Evolutionary conservation across 2,329 filamentous ascomycete species (phyloP), one percentile per base, ranked within the genome.

Genomic region (Didymella pinodella): DNA sequence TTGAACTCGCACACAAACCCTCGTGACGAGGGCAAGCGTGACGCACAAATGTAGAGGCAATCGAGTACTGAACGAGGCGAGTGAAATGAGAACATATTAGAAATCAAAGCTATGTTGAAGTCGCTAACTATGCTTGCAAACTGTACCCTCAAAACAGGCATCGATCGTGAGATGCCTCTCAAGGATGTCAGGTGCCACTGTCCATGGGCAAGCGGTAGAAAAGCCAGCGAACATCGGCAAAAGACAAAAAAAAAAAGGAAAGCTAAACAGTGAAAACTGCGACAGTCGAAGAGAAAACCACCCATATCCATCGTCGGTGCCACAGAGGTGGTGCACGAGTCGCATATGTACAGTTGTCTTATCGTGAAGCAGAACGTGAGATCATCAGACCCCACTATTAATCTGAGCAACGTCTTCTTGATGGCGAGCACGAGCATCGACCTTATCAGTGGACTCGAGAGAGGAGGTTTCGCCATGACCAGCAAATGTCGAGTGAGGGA

Each of bases 401-500:
- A 43, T 8, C 18, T 36, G 29, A 8, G 43, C 20, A 11, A 55
- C 38, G 12, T 59, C 28, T 31, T 59, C 56, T 40, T 54, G 22
- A 7, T 54, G 45, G 16, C 43, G 47, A 25, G 51, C 34, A 29
- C 31, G 44, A 28, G 32, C 7, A 25, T 45, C 54, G 6, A 18
- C 7, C 48, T 63, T 63, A n/a, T 61, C 61, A 5, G 54, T 46
- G 12, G 48, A 53, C 28, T 53, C 57, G 11, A 61, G 20, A 2
- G 54, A 61, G 10, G 46, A 43, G 2, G 45, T 56, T 47, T 63
- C 57, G 7, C 20, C 52, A 22, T 62, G 45, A 29, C 64, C 62
- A 56, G 88, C 87, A 65, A 88, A 92, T 64, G 88, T 91, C 65
- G 81, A 80, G 68, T 83, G 83, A 44, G 90, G 90, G 72, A 83